A percentile compares a stretch with the other conserved stretches of the same genome.
Evolutionary conservation across 2,329 filamentous ascomycete genomes (phyloP).

Genomic region (Onygenales sp.): DNA sequence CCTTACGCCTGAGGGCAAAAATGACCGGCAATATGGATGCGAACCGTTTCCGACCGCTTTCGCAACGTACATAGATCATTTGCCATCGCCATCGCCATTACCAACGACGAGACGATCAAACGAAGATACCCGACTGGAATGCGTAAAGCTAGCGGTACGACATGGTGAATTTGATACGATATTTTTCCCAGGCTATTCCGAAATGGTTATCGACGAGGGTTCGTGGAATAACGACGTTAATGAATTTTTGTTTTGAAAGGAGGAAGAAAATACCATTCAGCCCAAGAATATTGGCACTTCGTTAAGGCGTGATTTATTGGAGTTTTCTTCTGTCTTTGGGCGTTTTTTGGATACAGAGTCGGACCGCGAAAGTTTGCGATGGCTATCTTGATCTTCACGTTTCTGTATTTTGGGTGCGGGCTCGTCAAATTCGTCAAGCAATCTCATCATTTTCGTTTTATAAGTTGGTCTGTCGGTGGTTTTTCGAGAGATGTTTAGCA

Average conservation of each 20-base stretch:
- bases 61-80: not conserved
- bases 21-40: not conserved
- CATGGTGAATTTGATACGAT: not conserved
- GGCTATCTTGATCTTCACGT: not conserved
- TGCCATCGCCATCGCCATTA: not conserved
- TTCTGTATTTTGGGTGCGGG: not conserved
- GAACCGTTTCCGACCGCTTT: not conserved
- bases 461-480: not conserved
- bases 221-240: not conserved
- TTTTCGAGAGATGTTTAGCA: not conserved
- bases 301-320: conserved; percentile 30
- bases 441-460: conserved; percentile 22
- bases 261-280: conserved; percentile 14
- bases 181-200: not conserved
- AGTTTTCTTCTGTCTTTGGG: conserved; percentile 14
- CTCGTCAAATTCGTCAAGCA: conserved; percentile 29
- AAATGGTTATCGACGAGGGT: not conserved
- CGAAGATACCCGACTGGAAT: no score
- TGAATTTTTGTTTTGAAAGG: not conserved
- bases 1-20: not conserved
- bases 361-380: conserved; percentile 9
- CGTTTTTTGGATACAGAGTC: conserved; percentile 10
- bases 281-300: conserved; percentile 37
- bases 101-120: not conserved
- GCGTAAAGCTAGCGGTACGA: no score